Conservation (phyloP, 2,329 filamentous ascomycete species). For the Ophiostoma pallidulum region DNA sequence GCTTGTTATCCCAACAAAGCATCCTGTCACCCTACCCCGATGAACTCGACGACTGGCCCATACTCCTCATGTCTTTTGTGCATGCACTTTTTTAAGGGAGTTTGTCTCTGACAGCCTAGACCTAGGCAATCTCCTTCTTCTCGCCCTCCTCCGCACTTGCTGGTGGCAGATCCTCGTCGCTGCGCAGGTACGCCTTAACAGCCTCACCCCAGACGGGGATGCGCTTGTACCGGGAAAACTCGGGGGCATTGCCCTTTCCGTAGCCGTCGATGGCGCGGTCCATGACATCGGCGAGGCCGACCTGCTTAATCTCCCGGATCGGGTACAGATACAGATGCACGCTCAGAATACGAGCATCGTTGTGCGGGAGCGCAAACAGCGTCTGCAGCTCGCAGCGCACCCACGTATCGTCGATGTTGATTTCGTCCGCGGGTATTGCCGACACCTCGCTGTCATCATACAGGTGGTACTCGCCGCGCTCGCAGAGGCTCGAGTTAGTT, state of each 20-base stretch:
- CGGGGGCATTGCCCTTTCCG: conserved; percentile 11
- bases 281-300: conserved; percentile 10
- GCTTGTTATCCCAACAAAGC: too few relatives aligned
- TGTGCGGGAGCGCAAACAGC: conserved; percentile 8
- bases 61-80: too few relatives aligned
- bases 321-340: conserved; percentile 14
- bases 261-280: conserved; percentile 12
- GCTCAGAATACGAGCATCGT: conserved; percentile 8
- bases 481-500: conserved; percentile 11
- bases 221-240: conserved; percentile 13
- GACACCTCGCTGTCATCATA: conserved; percentile 8
- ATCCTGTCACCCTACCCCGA: too few relatives aligned
- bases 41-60: too few relatives aligned
- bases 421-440: neutral
- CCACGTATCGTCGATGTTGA: conserved; percentile 13
- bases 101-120: too few relatives aligned
- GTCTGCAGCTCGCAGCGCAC: conserved; percentile 14
- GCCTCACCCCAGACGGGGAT: conserved; percentile 11
- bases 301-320: conserved; percentile 13
- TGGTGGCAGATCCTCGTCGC: conserved; percentile 8
- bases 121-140: too few relatives aligned
- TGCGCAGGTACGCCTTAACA: conserved; percentile 11
- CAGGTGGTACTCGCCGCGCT: conserved; percentile 15
- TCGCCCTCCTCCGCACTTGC: neutral
- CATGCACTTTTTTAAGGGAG: too few relatives aligned